Evolutionary conservation across 345 rosid species (phyloP).

Genomic region (Brassica carinata): DNA sequence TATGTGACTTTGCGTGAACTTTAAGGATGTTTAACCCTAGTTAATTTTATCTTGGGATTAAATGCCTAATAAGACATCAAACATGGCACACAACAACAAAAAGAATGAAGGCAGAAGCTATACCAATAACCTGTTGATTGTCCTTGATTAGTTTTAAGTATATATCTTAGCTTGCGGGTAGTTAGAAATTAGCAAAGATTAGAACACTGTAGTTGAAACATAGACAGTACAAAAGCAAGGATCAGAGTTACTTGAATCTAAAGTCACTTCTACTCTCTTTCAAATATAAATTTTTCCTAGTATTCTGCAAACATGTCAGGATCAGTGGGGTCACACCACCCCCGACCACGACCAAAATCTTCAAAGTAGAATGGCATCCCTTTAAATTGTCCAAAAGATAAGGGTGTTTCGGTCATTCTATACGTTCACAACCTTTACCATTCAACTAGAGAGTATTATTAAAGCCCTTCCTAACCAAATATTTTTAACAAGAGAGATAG

Average conservation of each 20-base stretch:
- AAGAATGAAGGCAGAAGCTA: not conserved
- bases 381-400: slow-evolving; percentile 44
- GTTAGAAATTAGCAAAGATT: slow-evolving; percentile 22
- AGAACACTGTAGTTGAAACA: slow-evolving; percentile 24
- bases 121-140: not conserved
- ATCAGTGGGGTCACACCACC: slow-evolving; percentile 28
- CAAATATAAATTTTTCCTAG: slow-evolving; percentile 30
- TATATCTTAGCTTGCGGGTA: not conserved
- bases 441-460: slow-evolving; percentile 36
- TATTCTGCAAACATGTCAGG: slow-evolving; percentile 40
- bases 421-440: not conserved
- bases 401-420: slow-evolving; percentile 43
- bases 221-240: slow-evolving; percentile 29
- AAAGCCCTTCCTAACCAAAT: slow-evolving; percentile 9
- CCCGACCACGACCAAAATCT: slow-evolving; percentile 31
- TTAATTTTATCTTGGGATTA: not conserved
- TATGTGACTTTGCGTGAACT: not conserved
- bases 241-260: slow-evolving; percentile 34
- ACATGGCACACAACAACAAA: not conserved
- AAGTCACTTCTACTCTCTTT: slow-evolving; percentile 41
- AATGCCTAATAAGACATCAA: not conserved
- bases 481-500: slow-evolving; percentile 16
- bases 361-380: slow-evolving; percentile 45
- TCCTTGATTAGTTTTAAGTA: not conserved
- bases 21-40: not conserved